Evolutionary conservation across 495 filamentous ascomycete genomes (phyloP), one percentile per base, ranked within the genome.

Genomic region (Hypoxylon lienhwacheense): DNA sequence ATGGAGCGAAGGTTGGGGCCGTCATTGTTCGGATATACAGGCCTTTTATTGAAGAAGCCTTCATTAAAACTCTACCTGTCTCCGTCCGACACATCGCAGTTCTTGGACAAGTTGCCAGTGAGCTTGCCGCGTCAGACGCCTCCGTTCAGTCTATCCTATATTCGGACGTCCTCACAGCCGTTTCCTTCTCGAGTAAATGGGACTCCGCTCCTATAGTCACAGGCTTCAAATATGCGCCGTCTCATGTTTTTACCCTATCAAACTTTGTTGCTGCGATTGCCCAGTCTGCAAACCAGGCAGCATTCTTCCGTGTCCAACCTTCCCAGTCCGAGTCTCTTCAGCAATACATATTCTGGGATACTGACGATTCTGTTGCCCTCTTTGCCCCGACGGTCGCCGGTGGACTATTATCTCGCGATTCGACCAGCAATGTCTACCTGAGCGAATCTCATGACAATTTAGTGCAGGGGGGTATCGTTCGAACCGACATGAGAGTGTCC

Each of bases 291-390:
- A 68, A 69, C 59, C 82, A 89, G 66, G 70, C 79, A 17, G 61
- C 81, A 14, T 73, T 75, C 24, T 77, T 75, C 52, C 59, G 63
- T 28, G 66, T 64, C 3, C 81, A 79, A 32, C 75, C 82, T 31
- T 70, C 76, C 37, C 77, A 76, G 52, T 64, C 72, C 14, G 71
- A 77, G 19, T 64, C 69, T 24, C 82, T 86, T 20, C 77, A 88
- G 64, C 88, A 97, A 63, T 98, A 91, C 75, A 82, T 84, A 15
- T 96, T 98, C 78, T 98, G 91, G 93, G 89, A 97, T 67, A 70
- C 87, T 12, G 93, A 95, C 56, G 82, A 82, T 65, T 92, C 90
- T 17, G 68, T 71, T 1, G 81, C 85, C 25, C 77, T 73, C 32
- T 75, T 77, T 40, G 85, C 90, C 19, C 81, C 90, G 6, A 65